Evolutionary conservation across 306 rosid species (phyloP).

Genomic region (Herpetospermum pedunculosum): DNA sequence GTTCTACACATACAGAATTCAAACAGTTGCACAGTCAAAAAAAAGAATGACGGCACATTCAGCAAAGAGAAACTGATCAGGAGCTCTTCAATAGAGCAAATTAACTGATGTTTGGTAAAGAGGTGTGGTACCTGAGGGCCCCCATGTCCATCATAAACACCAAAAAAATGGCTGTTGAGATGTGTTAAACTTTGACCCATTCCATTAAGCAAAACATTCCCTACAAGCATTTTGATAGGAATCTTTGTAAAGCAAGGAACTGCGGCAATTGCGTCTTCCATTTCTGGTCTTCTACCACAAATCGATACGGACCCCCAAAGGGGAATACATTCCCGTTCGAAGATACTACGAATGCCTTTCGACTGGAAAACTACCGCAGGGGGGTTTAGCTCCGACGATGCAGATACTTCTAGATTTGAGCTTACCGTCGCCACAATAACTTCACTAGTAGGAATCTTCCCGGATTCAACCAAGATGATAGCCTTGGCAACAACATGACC

Average conservation of each 20-base stretch:
- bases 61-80: neutral
- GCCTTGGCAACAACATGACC: conserved; percentile 39
- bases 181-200: conserved; percentile 33
- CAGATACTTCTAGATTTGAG: conserved; percentile 20
- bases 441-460: conserved; percentile 35
- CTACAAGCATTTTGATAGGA: conserved; percentile 36
- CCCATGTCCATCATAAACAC: conserved; percentile 58
- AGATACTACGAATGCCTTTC: conserved; percentile 25
- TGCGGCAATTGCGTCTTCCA: conserved; percentile 46
- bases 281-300: conserved; percentile 43
- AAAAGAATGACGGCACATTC: neutral
- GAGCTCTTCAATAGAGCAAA: conserved; percentile 1
- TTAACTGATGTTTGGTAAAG: neutral
- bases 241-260: conserved; percentile 35
- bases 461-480: conserved; percentile 37
- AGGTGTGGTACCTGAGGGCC: conserved; percentile 39
- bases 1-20: neutral
- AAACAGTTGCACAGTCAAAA: neutral
- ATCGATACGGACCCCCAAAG: conserved; percentile 53
- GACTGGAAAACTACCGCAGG: conserved; percentile 32
- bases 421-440: conserved; percentile 30
- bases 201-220: conserved; percentile 20
- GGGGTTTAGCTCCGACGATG: conserved; percentile 17
- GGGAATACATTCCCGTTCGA: conserved; percentile 41
- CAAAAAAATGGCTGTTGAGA: conserved; percentile 39